Evolutionary conservation across 148 eudicot species (phyloP), one percentile per base, ranked within the genome.

Genomic region (Heliamphora exappendiculata): DNA sequence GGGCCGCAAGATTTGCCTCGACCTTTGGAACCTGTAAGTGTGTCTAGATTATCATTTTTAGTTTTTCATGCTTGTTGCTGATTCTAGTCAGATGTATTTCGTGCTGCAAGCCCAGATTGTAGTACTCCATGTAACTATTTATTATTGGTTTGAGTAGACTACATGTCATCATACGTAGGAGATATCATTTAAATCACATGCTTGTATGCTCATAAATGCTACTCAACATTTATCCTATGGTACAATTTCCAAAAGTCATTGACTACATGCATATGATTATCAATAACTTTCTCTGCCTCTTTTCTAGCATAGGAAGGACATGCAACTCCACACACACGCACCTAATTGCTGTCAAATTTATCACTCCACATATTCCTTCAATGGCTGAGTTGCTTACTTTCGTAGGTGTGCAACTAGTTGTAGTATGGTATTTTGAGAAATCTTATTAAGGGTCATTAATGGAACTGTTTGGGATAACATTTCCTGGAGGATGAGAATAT

Each of bases 1-100:
- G 94, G 97, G 33, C 84, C 92, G 8, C 97, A 95, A 75, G 97
- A 95, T 45, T 81, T 88, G 85, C 97, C 97, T 22, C 84, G 94
- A 77, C 74, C 80, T 19, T 83, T 91, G 77, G 97, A 95, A 77
- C 88, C 85, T 71, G 99, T 91, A 83, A 74, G 93, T 86, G 22
- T 76, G 66, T 75, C 66, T 50, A 36, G 36, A 54, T 37, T 77
- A 26, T 72, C 3, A 65, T 58, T 44, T 68, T 2, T 68, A 42
- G 53, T 68, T 68, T 20, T 68, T 44, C 54, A 26, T 68, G 36
- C 72, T 24, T 28, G 20, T 14, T 10, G 36, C 36, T 44, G 54
- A 68, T 68, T 68, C 1, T 26, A 24, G 20, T 42, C 50, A 24
- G 34, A 41, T 22, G 9, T 66, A 22, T 34, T 34, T 65, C 36